Base-by-base conservation (phyloP, 2,329 filamentous ascomycete genomes). In the Thelonectria discophora region DNA sequence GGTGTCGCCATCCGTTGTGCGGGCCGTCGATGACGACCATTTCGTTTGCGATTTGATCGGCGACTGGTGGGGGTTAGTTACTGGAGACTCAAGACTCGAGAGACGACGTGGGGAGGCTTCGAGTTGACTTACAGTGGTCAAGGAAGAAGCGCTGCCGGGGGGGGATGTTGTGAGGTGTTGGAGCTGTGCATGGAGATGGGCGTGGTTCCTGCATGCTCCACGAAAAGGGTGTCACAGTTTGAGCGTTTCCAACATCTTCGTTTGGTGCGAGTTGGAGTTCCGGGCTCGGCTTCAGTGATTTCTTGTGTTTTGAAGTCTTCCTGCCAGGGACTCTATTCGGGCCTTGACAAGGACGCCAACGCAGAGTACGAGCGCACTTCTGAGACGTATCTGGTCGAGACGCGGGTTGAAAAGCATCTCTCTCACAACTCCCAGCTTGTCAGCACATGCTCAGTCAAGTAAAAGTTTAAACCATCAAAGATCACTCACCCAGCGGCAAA, bases 1-100 rank as follows among this genome's bases (percentile, higher is more conserved):
- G 34, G 27, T 60, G 43, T 8, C 63, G 48, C 55, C 60, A 65
- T 15, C 63, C 63, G 39, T 65, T 65, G 53, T 65, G 63, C 13
- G 21, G 47, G 5, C 63, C 63, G 30, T 65, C 63, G 4, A 63
- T 46, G 5, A 50, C 63, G 5, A 65, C 40, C 63, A 65, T 65
- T 30, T 65, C 63, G 3, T 27, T 37, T 3, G 63, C 60, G 17
- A 65, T 65, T 20, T 46, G 49, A 2, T 63, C 21, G 2, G 63
- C 60, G 24, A 57, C 63, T 65, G 18, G 24, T 45, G 17, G 42
- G 9, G n/a, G 21, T 20, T n/a, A n/a, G n/a, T n/a, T n/a, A n/a
- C n/a, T n/a, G n/a, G n/a, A n/a, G n/a, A n/a, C n/a, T n/a, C n/a
- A n/a, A n/a, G n/a, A n/a, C n/a, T n/a, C n/a, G n/a, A 45, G 42